Percentiles rank a stretch among this genome's conserved stretches.
These are phyloP conservation scores for Yamadazyma siamensis DNA, from an alignment of 1,139 yeast genomes.

Conservation along the genomic window DNA sequence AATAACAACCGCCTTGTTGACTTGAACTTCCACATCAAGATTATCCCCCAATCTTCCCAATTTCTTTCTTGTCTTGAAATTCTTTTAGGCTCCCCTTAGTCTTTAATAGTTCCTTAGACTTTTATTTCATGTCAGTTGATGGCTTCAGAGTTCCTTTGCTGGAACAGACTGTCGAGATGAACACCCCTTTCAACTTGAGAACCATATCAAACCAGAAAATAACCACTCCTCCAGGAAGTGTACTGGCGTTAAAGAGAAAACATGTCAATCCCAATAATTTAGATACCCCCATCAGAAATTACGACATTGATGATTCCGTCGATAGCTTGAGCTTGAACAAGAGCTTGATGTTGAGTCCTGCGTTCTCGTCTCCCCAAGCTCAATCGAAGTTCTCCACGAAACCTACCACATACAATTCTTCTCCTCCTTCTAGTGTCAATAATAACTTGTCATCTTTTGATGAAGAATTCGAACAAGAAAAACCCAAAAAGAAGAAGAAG, in stretches of 20 bases:
- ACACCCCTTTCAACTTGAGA: conserved; percentile 15
- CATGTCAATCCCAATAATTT: conserved; percentile 5
- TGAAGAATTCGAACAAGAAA: conserved; percentile 15
- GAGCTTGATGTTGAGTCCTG: conserved; percentile 37
- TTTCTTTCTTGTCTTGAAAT: too few species aligned
- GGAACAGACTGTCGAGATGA: conserved; percentile 14
- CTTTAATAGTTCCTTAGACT: too few species aligned
- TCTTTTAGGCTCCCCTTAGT: too few species aligned
- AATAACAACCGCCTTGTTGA: too few species aligned
- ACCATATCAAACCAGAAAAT: conserved; percentile 17
- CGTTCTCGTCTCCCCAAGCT: conserved; percentile 46
- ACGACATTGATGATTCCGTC: conserved; percentile 7
- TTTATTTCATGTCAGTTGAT: conserved; percentile 13
- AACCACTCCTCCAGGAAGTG: conserved; percentile 35
- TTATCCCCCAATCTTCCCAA: too few species aligned
- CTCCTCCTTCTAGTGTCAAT: conserved; percentile 3
- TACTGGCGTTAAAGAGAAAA: conserved; percentile 12
- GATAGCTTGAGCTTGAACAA: conserved; percentile 5
- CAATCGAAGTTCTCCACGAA: conserved; percentile 7
- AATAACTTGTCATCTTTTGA: conserved; percentile 16
- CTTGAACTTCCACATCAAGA: too few species aligned
- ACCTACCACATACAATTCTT: conserved; percentile 3
- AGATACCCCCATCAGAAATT: conserved; percentile 18
- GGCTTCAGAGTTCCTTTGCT: conserved; percentile 17
- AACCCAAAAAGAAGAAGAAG: conserved; percentile 14